Evolutionary conservation across 805 yeast genomes (phyloP).

Genomic region (Ogataea henricii): DNA sequence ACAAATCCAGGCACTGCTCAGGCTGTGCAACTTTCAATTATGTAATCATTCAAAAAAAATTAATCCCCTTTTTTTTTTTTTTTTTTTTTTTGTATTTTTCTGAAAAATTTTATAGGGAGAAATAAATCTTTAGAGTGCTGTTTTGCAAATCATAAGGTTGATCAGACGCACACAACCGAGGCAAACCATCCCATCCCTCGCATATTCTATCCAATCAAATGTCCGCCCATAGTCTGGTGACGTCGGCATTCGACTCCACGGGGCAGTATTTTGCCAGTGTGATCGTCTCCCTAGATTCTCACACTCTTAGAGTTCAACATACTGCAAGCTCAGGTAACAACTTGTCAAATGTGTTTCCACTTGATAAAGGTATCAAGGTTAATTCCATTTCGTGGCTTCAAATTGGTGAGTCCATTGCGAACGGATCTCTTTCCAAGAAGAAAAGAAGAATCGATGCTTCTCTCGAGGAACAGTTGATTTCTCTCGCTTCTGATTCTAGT

Average conservation of each 20-base stretch:
- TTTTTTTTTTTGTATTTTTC: neutral
- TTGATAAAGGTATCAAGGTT: conserved; percentile 53
- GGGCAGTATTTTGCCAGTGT: conserved; percentile 68
- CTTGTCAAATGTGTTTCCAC: conserved; percentile 43
- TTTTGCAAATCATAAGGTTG: neutral
- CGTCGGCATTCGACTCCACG: conserved; percentile 60
- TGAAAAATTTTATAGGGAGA: conserved; percentile 17
- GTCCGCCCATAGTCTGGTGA: conserved; percentile 19
- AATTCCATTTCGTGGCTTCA: conserved; percentile 57
- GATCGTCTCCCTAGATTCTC: conserved; percentile 67
- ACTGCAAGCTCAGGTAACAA: conserved; percentile 39
- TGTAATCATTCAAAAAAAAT: neutral
- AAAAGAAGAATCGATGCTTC: conserved; percentile 28
- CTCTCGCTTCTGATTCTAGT: conserved; percentile 69
- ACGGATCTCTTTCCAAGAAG: conserved; percentile 26
- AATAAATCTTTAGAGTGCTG: neutral
- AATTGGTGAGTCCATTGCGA: conserved; percentile 5
- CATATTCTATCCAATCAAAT: neutral
- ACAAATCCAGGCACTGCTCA: neutral
- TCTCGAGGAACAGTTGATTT: conserved; percentile 48
- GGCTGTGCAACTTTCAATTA: conserved; percentile 13
- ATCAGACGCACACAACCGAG: neutral
- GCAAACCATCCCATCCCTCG: neutral
- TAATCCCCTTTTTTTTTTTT: neutral
- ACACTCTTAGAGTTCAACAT: conserved; percentile 65